phyloP scores from a whole-genome alignment of 305 asterid species.

The Lippia alba region DNA sequence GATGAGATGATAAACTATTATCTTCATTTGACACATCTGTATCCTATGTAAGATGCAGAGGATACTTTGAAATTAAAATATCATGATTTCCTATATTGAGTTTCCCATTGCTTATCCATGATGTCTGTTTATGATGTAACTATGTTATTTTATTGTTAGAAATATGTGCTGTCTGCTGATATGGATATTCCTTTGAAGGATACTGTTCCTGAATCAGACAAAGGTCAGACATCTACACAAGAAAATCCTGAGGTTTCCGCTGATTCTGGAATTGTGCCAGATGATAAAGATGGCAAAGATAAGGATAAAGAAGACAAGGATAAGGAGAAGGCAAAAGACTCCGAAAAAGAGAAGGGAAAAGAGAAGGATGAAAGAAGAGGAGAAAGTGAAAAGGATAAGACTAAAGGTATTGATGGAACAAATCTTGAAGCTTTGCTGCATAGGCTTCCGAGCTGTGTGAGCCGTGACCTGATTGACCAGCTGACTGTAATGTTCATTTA shows the following conservation, averaged over 20 bases:
- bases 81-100: conserved; percentile 16
- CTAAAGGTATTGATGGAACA: conserved; percentile 91
- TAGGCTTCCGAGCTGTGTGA: conserved; percentile 96
- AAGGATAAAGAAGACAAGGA: conserved; percentile 85
- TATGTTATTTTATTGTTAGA: conserved; percentile 24
- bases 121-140: conserved; percentile 18
- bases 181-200: conserved; percentile 58
- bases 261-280: conserved; percentile 64
- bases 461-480: conserved; percentile 99
- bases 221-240: conserved; percentile 50
- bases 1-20: conserved; percentile 17
- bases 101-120: conserved; percentile 30
- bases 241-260: conserved; percentile 64
- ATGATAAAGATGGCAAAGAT: conserved; percentile 65
- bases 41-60: conserved; percentile 24
- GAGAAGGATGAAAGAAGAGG: conserved; percentile 90
- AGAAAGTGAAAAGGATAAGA: conserved; percentile 89
- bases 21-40: neutral
- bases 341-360: conserved; percentile 75
- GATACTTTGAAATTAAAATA: conserved; percentile 15
- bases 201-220: conserved; percentile 68
- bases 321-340: conserved; percentile 68
- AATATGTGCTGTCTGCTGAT: conserved; percentile 34
- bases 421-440: conserved; percentile 90
- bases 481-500: conserved; percentile 69